Conservation (phyloP, 179 eudicot species). For the Vitellaria paradoxa region DNA sequence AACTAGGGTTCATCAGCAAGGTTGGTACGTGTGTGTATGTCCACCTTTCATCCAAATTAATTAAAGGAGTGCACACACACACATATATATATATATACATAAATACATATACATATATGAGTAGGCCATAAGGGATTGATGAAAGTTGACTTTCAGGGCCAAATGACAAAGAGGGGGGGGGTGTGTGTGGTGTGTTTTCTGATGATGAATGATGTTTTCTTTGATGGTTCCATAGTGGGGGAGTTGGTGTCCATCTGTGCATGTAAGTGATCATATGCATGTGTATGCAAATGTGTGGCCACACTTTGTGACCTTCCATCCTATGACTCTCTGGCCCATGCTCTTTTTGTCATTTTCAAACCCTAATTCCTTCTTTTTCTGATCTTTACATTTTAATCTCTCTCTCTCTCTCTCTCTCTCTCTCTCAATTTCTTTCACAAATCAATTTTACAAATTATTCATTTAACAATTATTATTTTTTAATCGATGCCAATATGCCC, state of each 20-base stretch:
- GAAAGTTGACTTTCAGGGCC: not conserved
- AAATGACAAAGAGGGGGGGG: not conserved
- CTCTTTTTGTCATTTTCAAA: not conserved
- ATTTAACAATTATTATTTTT: too few species aligned
- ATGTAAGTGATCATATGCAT: not conserved
- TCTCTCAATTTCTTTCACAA: not conserved
- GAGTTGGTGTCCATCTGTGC: not conserved
- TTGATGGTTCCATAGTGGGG: not conserved
- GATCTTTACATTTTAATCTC: not conserved
- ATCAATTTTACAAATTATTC: too few species aligned
- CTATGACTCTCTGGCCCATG: too few species aligned
- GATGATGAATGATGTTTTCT: not conserved
- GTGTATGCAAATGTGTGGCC: not conserved
- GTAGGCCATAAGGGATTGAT: not conserved
- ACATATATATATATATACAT: not conserved
- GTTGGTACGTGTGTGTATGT: too few species aligned
- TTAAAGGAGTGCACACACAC: too few species aligned
- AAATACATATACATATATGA: not conserved
- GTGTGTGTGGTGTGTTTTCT: not conserved
- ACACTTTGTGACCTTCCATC: not conserved
- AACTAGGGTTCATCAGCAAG: too few species aligned
- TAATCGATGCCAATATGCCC: too few species aligned
- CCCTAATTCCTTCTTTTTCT: not conserved
- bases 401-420: not conserved
- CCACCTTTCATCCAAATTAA: too few species aligned